Conservation (phyloP, 2,329 filamentous ascomycete genomes). For the Trichoderma atroviride region DNA sequence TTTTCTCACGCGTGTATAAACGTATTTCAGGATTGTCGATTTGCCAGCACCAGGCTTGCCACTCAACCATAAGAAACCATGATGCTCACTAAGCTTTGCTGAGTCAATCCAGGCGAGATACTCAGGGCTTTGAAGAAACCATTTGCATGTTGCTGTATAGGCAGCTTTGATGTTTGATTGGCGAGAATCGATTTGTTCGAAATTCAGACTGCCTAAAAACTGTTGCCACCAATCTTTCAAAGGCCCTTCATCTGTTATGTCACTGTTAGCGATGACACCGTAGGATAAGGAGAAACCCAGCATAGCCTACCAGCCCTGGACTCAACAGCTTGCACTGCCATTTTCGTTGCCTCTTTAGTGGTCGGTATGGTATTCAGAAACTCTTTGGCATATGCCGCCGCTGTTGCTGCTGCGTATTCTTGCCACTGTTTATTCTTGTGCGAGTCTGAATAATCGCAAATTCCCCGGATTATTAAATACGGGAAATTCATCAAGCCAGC, state of each 20-base stretch:
- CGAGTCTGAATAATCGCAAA: slow-evolving; percentile 26
- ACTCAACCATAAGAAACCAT: slow-evolving; percentile 25
- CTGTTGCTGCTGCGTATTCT: slow-evolving; percentile 18
- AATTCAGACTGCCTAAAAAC: not conserved
- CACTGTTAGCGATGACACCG: not conserved
- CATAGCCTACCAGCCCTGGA: not conserved
- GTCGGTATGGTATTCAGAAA: not conserved
- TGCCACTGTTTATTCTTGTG: slow-evolving; percentile 26
- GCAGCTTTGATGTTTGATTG: slow-evolving; percentile 25
- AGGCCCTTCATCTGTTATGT: slow-evolving; percentile 16
- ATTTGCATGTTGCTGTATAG: slow-evolving; percentile 30
- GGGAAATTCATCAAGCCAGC: slow-evolving; percentile 17
- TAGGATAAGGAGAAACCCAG: not conserved
- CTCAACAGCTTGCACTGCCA: not conserved
- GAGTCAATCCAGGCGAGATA: slow-evolving; percentile 28
- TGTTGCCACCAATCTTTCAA: slow-evolving; percentile 4
- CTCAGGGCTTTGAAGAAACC: slow-evolving; percentile 19
- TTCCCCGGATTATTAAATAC: slow-evolving; percentile 21
- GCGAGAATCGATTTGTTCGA: slow-evolving; percentile 28
- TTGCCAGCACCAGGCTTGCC: slow-evolving; percentile 28
- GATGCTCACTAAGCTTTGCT: slow-evolving; percentile 1
- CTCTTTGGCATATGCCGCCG: slow-evolving; percentile 19
- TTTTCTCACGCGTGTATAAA: not conserved
- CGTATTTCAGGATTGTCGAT: slow-evolving; percentile 26
- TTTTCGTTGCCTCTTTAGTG: not conserved